Evolutionary conservation across 371 early-diverging fungal species (phyloP), one percentile per base, ranked within the genome.

Genomic region (Mucor saturninus): DNA sequence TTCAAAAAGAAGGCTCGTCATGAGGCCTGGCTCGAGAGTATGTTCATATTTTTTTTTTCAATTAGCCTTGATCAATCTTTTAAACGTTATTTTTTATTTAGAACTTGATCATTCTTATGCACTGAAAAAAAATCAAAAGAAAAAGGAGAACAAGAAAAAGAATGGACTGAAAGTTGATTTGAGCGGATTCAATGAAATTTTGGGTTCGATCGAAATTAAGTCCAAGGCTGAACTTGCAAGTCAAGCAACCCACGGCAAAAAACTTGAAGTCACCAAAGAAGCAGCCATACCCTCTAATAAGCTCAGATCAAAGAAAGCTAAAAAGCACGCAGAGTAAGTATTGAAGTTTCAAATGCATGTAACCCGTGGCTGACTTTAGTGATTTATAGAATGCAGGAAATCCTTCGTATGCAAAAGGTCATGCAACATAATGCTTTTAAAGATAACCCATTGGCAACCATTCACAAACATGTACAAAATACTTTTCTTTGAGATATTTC

Each of bases 401-500:
- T 89, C 29, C 68, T 84, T 37, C 85, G 91, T 15, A 82, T 91
- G 69, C 89, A 89, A 75, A 86, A 87, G 60, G 86, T 91, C 7
- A 67, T 89, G 68, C 77, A 78, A 15, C 88, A 88, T 62, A 77
- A 82, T n/a, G 83, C 88, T 30, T 91, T 91, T 74, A 83, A 88
- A 60, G 74, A 81, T 43, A 85, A 88, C 56, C 89, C 91, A 10
- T 59, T 91, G 39, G 79, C 76, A 57, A 86, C 90, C 8, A 88
- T 91, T 42, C 82, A 83, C 43, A 86, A 86, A 51, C 91, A 91
- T 71, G 82, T 89, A 65, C 80, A 87, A 71, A 91, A 91, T 53
- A 89, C 86, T 10, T 80, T 87, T 72, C 73, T 52, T 21, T 43
- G 11, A 49, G 5, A 32, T 29, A 21, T 52, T 35, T 38, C 37